Evolutionary conservation across 2,329 filamentous ascomycete species (phyloP), one percentile per base, ranked within the genome.

Genomic region (Microsporum canis): DNA sequence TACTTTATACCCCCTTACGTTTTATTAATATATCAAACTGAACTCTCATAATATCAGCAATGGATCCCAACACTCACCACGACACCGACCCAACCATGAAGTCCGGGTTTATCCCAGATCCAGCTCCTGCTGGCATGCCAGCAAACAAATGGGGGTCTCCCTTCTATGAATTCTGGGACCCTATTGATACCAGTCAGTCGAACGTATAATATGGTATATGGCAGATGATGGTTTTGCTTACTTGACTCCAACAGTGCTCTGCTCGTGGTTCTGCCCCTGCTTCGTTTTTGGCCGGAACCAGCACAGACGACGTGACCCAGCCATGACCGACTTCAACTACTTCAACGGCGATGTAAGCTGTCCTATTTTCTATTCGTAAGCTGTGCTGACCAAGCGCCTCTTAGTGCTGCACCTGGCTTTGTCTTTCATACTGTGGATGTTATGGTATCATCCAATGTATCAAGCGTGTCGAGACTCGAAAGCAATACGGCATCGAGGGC

Each of bases 391-490:
- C n/a, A 2, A 5, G 4, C 2, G 17, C n/a, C 31, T 39, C 23
- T 23, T 56, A 73, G 72, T 76, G 74, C 66, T 70, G 69, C 62
- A 67, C 70, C 33, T 76, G 68, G 68, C 66, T 65, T 58, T 66
- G 66, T 39, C 61, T 73, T 36, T 61, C 65, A 49, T 68, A 68
- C 55, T 68, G 68, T 56, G 71, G 71, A 4, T 65, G 73, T 14
- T 64, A 66, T 34, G 71, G 71, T 65, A 75, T 79, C 60, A 71
- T 79, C 66, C 73, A 78, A 64, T 79, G 80, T 74, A 71, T 81
- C 64, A 81, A 83, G 71, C 80, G 83, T 57, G 68, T 68, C 61
- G 77, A 82, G 66, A 79, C 84, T 65, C 79, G 82, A 57, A 72
- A 80, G 60, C 75, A 73, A 45, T 83, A 80, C 71, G 76, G 75